These are phyloP conservation scores for Mycena vulgaris DNA, from an alignment of 768 basidiomycete genomes.

Conservation along the genomic window DNA sequence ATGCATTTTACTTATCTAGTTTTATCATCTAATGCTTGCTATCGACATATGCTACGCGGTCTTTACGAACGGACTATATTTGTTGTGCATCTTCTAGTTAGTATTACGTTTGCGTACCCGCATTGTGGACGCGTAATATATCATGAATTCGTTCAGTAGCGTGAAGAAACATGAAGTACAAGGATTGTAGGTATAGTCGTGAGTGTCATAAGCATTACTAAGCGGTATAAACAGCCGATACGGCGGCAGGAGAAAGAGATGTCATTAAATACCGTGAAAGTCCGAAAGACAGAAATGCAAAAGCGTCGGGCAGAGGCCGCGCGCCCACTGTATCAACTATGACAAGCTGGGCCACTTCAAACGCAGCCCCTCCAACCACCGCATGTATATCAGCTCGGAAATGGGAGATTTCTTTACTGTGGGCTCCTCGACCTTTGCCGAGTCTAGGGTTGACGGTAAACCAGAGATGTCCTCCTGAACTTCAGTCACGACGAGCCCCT, in stretches of 20 bases:
- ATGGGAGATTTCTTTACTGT: constrained; percentile 86
- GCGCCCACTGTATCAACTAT: constrained; percentile 41
- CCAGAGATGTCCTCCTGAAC: constrained; percentile 80
- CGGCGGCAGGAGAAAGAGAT: neutral
- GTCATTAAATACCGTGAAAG: constrained; percentile 27
- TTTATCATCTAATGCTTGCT: neutral
- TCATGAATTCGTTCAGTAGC: constrained; percentile 24
- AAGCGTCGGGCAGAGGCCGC: neutral
- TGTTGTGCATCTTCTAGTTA: neutral
- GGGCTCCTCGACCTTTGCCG: constrained; percentile 58
- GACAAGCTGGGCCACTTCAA: constrained; percentile 90
- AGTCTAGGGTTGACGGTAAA: constrained; percentile 57
- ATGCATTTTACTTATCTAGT: neutral
- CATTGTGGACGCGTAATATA: too few species aligned
- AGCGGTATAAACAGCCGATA: constrained; percentile 26
- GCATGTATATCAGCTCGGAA: constrained; percentile 95
- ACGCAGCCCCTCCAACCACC: constrained; percentile 94
- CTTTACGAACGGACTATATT: neutral
- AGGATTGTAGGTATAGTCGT: constrained; percentile 32
- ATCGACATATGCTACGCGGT: neutral
- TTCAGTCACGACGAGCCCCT: constrained; percentile 88
- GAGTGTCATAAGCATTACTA: constrained; percentile 33
- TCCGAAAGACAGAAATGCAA: constrained; percentile 12
- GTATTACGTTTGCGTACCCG: too few species aligned
- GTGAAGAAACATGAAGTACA: constrained; percentile 24